Base-by-base conservation (phyloP, 1,284 basidiomycete species). In the Moniliophthora roreri region DNA sequence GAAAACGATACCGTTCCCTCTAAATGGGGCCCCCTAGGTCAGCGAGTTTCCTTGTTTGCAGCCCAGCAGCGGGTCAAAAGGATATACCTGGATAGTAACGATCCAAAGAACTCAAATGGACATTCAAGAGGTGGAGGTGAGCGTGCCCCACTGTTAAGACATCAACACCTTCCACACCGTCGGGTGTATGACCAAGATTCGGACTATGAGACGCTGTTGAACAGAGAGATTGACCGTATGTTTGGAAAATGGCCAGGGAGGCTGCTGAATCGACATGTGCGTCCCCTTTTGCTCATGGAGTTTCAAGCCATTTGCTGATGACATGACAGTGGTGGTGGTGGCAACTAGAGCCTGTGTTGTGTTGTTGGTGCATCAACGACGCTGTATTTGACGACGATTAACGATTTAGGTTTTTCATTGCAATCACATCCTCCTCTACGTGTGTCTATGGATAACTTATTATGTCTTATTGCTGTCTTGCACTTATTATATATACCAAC, bases 301-400 rank as follows among this genome's bases (percentile, higher is more conserved):
- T 53, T 6, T 32, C 28, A 51, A 53, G 37, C 9, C 28, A 55
- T 16, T 50, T 44, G 18, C n/a, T 46, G 32, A 32, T 32, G 16
- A 21, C 6, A 41, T 57, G 45, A 44, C 59, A 89, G 88, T 90
- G 87, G 87, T 91, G 88, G 88, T 82, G 84, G 84, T 87, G 84
- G 84, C 79, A 81, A 51, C 51, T 87, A 4, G 81, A 86, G 59
- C 79, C 84, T 8, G 66, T 86, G 16, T 48, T 87, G 7, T 83
- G 81, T 32, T 46, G 44, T n/a, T 46, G 44, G 44, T 46, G 44
- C 44, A 8, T 16, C 24, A 35, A 36, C n/a, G 26, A 50, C 39
- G 48, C 21, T 8, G 36, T 15, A 9, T n/a, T 46, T 11, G n/a
- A 28, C 6, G 24, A 46, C 28, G 44, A 46, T 28, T 46, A 21